Base-by-base conservation (phyloP, 108 stramenopile genomes). In the Cylindrotheca closterium region DNA sequence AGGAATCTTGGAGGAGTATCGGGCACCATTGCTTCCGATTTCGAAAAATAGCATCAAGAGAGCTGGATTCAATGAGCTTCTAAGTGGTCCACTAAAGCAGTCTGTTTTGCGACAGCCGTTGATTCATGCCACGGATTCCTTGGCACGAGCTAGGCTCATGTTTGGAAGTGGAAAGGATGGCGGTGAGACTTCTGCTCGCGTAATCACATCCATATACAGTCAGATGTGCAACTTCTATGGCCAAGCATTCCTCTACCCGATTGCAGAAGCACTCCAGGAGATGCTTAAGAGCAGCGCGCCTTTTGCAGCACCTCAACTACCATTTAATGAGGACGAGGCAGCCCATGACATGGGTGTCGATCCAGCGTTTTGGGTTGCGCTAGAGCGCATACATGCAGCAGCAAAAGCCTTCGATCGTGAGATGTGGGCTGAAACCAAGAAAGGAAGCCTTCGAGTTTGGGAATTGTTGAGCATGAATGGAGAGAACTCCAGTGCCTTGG, bases 171-270 rank as follows among this genome's bases (percentile, higher is more conserved):
- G 78, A 37, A 81, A 77, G 37, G 67, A 76, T 47, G 84, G 80
- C 29, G 85, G 84, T 23, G 88, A 92, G 49, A 68, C 85, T 18
- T 86, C 88, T 7, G 86, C 91, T n/a, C 75, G 91, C 23, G 91
- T 92, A 50, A 74, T 92, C 46, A 70, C 86, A 8, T 72, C 84
- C 1, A 89, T 92, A 47, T 92, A 86, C 67, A 73, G 71, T 21
- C 91, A 92, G 74, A 92, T 92, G 88, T 92, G 91, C 55, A 68
- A 53, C 28, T 92, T 92, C 63, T 92, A 87, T 48, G 91, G 91
- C 4, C 69, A 69, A 51, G 82, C 79, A n/a, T 92, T 81, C 51
- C 60, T 92, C 21, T 92, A 81, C 63, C 91, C 91, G 51, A 78
- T 92, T 63, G 70, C 88, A 25, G 88, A 89, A 69, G 71, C 81